phyloP scores from a whole-genome alignment of 352 stramenopile genomes.

The Phytophthora citrophthora region DNA sequence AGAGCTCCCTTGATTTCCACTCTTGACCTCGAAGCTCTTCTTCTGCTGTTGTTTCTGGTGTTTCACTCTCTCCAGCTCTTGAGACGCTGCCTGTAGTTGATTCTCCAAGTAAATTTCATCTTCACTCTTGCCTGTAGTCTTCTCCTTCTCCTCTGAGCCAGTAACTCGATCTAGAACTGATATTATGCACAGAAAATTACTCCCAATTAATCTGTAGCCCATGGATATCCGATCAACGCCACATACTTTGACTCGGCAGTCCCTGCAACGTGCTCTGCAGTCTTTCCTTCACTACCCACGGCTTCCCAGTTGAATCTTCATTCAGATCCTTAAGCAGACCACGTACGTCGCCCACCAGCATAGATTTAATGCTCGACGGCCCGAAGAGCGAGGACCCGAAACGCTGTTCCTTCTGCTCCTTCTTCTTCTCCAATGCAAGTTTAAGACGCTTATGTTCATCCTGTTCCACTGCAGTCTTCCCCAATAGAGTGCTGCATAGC shows the following conservation, averaged over 20 bases:
- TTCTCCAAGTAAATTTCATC: slow-evolving; percentile 63
- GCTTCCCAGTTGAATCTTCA: slow-evolving; percentile 67
- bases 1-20: slow-evolving; percentile 23
- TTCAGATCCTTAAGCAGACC: slow-evolving; percentile 66
- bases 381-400: slow-evolving; percentile 35
- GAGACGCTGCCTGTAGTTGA: slow-evolving; percentile 53
- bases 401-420: slow-evolving; percentile 27
- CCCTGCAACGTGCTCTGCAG: slow-evolving; percentile 70
- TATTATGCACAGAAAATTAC: slow-evolving; percentile 3
- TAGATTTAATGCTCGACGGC: slow-evolving; percentile 42
- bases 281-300: slow-evolving; percentile 67
- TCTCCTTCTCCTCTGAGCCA: slow-evolving; percentile 31
- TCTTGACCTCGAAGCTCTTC: slow-evolving; percentile 13
- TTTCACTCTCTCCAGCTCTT: slow-evolving; percentile 34
- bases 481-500: slow-evolving; percentile 73
- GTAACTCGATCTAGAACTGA: slow-evolving; percentile 66
- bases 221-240: neutral
- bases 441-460: slow-evolving; percentile 37
- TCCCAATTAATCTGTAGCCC: neutral
- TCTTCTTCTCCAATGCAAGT: slow-evolving; percentile 16
- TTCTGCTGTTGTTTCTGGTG: slow-evolving; percentile 34
- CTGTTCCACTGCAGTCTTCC: slow-evolving; percentile 44
- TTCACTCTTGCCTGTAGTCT: slow-evolving; percentile 45
- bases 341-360: slow-evolving; percentile 72
- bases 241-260: slow-evolving; percentile 59